phyloP scores from a whole-genome alignment of 305 asterid species.

The Solanum hybrid region DNA sequence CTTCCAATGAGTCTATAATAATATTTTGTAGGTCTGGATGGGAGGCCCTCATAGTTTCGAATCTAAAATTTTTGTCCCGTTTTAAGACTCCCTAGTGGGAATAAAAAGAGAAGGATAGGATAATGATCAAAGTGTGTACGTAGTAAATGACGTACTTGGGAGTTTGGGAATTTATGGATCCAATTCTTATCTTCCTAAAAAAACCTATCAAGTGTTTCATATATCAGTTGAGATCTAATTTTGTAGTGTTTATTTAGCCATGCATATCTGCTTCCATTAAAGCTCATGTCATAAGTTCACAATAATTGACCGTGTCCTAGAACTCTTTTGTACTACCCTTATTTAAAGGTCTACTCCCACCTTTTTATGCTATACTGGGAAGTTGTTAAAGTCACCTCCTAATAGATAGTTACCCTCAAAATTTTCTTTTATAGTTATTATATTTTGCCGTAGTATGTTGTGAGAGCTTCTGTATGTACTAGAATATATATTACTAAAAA shows the following conservation, averaged over 20 bases:
- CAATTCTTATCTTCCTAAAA: too few relatives aligned
- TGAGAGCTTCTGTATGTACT: background rate
- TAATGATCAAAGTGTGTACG: too few relatives aligned
- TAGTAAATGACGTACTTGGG: background rate
- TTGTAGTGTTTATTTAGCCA: background rate
- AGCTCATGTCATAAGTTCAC: background rate
- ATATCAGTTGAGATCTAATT: background rate
- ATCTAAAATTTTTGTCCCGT: background rate
- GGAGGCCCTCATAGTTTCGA: background rate
- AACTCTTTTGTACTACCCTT: background rate
- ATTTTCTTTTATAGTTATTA: background rate
- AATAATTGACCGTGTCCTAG: background rate
- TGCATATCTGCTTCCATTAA: too few relatives aligned
- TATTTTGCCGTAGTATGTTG: background rate
- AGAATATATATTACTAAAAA: background rate
- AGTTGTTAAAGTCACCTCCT: too few relatives aligned
- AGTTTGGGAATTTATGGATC: background rate
- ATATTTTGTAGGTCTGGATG: background rate
- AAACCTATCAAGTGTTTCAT: background rate
- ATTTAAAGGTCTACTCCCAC: background rate
- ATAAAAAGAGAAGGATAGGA: background rate
- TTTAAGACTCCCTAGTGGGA: background rate
- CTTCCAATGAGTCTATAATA: too few relatives aligned
- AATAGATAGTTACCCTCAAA: background rate
- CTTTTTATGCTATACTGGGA: too few relatives aligned